A percentile compares a stretch with the other conserved stretches of the same genome.
phyloP scores from a whole-genome alignment of 805 yeast genomes.

The Saturnispora zaruensis region DNA sequence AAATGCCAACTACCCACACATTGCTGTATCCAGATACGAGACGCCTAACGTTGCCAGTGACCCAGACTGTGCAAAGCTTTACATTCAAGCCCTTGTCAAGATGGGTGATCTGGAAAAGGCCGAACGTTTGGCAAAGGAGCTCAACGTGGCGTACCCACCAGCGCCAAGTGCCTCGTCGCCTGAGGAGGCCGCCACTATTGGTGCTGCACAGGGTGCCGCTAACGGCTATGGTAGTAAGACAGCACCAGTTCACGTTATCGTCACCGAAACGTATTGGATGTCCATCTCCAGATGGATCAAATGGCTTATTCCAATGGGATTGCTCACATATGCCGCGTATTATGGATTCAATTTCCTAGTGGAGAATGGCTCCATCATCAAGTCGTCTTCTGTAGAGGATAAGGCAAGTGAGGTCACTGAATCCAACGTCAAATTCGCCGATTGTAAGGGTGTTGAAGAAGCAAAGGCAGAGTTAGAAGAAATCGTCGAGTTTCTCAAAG shows the following conservation, averaged over 20 bases:
- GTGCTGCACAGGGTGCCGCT: conserved; percentile 6
- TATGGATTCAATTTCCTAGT: conserved; percentile 69
- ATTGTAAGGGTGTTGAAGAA: conserved; percentile 97
- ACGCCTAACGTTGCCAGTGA: conserved; percentile 86
- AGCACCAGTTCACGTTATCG: conserved; percentile 91
- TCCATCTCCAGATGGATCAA: conserved; percentile 79
- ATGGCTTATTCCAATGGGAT: conserved; percentile 77
- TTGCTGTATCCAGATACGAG: conserved; percentile 90
- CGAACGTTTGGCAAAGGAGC: conserved; percentile 46
- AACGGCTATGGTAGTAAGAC: conserved; percentile 46
- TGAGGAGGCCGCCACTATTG: conserved; percentile 2
- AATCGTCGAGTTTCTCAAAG: conserved; percentile 94
- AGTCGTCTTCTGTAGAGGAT: conserved; percentile 61
- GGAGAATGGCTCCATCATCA: conserved; percentile 77
- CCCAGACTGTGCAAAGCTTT: conserved; percentile 68
- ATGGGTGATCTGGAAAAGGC: conserved; percentile 76
- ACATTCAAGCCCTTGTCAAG: conserved; percentile 71
- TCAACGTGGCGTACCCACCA: conserved; percentile 23
- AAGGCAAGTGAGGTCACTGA: conserved; percentile 76
- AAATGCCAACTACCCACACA: conserved; percentile 84
- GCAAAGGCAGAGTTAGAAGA: conserved; percentile 97
- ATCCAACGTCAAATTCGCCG: conserved; percentile 80
- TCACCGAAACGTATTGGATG: conserved; percentile 75
- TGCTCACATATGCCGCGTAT: conserved; percentile 73
- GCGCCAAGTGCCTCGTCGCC: conserved; percentile 7